Evolutionary conservation across 2,329 filamentous ascomycete species (phyloP).

Genomic region (Colletotrichum caudatum): DNA sequence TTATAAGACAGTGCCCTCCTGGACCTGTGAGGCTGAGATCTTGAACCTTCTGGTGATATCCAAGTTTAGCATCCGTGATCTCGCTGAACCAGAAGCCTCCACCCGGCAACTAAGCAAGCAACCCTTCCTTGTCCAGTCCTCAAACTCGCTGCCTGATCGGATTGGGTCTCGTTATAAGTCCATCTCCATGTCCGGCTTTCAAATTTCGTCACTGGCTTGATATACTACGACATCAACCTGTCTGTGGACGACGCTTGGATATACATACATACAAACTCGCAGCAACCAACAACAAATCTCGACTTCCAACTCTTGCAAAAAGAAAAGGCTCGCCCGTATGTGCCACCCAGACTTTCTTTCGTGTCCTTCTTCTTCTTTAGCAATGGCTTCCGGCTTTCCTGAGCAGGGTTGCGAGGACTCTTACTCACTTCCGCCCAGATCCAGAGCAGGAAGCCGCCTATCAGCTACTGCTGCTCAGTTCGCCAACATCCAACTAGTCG

Average conservation of each 20-base stretch:
- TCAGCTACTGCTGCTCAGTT: conserved; percentile 47
- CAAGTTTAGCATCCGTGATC: conserved; percentile 43
- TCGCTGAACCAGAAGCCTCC: conserved; percentile 41
- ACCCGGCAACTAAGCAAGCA: conserved; percentile 35
- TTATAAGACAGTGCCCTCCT: conserved; percentile 43
- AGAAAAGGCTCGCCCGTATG: conserved; percentile 44
- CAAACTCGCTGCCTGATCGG: conserved; percentile 34
- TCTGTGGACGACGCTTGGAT: conserved; percentile 31
- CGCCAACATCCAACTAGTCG: conserved; percentile 46
- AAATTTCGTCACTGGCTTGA: conserved; percentile 36
- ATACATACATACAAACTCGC: conserved; percentile 25
- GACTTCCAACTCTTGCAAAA: conserved; percentile 18
- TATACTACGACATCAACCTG: conserved; percentile 18
- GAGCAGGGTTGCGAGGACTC: conserved; percentile 47
- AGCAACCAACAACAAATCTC: conserved; percentile 6
- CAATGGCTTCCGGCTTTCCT: conserved; percentile 48
- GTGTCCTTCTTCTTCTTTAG: conserved; percentile 43
- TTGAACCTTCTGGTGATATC: conserved; percentile 43
- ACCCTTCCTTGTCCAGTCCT: conserved; percentile 39
- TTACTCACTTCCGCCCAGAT: conserved; percentile 53
- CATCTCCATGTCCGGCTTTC: conserved; percentile 15
- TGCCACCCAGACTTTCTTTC: conserved; percentile 46
- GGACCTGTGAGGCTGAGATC: conserved; percentile 43
- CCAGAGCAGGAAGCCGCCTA: conserved; percentile 48
- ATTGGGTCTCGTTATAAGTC: conserved; percentile 39